Evolutionary conservation across 2,329 filamentous ascomycete species (phyloP).

Genomic region (Rhynchosporium secalis): DNA sequence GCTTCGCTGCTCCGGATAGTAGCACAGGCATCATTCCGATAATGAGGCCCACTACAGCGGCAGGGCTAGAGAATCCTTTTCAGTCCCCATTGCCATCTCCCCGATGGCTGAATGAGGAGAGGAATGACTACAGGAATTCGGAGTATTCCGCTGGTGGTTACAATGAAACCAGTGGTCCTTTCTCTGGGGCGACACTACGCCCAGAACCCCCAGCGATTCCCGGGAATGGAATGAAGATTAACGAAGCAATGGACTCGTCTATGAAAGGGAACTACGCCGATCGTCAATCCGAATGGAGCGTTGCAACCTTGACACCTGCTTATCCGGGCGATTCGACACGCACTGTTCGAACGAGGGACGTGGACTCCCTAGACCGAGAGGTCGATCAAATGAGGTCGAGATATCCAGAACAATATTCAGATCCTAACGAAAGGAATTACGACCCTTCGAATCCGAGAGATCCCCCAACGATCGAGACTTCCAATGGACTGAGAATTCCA

Average conservation of each 20-base stretch:
- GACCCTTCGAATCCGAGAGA: neutral
- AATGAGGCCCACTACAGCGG: neutral
- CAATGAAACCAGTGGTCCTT: neutral
- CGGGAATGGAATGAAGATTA: neutral
- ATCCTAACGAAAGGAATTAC: neutral
- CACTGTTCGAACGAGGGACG: neutral
- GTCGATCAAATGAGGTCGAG: neutral
- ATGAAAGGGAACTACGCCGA: neutral
- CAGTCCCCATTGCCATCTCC: neutral
- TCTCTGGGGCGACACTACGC: neutral
- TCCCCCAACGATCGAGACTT: constrained; percentile 1
- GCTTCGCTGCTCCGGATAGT: neutral
- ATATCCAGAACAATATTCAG: neutral
- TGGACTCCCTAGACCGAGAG: neutral
- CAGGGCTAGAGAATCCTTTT: neutral
- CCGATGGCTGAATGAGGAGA: neutral
- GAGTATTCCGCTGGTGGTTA: neutral
- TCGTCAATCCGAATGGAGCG: constrained; percentile 2
- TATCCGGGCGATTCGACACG: neutral
- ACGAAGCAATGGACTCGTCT: neutral
- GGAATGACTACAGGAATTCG: neutral
- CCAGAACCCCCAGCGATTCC: neutral
- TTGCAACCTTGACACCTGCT: neutral
- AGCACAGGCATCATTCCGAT: neutral
- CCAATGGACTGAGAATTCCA: neutral